Conservation (phyloP, 257 asterid species). For the Leonotis leonurus region DNA sequence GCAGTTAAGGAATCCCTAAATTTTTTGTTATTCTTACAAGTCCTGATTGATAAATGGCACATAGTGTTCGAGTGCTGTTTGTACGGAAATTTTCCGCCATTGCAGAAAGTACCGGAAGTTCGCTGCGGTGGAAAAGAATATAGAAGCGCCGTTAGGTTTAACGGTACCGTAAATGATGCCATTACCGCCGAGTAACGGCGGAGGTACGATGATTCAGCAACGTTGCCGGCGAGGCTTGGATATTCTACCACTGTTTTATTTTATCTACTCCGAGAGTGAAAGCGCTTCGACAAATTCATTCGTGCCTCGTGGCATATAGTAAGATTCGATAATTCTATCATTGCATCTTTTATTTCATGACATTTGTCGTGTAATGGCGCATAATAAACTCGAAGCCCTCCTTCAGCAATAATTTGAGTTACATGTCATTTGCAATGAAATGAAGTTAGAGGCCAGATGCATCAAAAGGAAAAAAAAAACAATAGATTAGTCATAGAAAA, state of each 20-base stretch:
- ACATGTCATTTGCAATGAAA: too few relatives aligned
- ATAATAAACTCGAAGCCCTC: too few relatives aligned
- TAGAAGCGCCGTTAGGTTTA: conserved; percentile 10
- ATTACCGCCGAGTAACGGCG: conserved; percentile 20
- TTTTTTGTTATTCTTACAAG: background rate
- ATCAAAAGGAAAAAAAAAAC: too few relatives aligned
- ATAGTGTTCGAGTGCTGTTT: background rate
- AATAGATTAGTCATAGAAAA: too few relatives aligned
- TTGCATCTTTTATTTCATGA: too few relatives aligned
- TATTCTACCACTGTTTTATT: background rate
- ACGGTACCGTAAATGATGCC: conserved; percentile 29
- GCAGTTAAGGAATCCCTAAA: conserved; percentile 4
- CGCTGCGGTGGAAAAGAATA: conserved; percentile 11
- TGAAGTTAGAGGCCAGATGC: too few relatives aligned
- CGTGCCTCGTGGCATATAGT: conserved; percentile 6
- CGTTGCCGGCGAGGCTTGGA: background rate
- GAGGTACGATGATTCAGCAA: background rate
- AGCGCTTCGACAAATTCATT: background rate
- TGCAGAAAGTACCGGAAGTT: background rate
- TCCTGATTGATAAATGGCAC: conserved; percentile 8
- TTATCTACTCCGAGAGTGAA: background rate
- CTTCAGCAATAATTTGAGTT: too few relatives aligned
- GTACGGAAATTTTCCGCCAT: conserved; percentile 19
- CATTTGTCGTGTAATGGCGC: too few relatives aligned
- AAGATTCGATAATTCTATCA: too few relatives aligned